Percentiles rank a stretch among this genome's conserved stretches.
These are phyloP conservation scores for Bacidia gigantensis DNA, from an alignment of 495 filamentous ascomycete species.

Conservation along the genomic window DNA sequence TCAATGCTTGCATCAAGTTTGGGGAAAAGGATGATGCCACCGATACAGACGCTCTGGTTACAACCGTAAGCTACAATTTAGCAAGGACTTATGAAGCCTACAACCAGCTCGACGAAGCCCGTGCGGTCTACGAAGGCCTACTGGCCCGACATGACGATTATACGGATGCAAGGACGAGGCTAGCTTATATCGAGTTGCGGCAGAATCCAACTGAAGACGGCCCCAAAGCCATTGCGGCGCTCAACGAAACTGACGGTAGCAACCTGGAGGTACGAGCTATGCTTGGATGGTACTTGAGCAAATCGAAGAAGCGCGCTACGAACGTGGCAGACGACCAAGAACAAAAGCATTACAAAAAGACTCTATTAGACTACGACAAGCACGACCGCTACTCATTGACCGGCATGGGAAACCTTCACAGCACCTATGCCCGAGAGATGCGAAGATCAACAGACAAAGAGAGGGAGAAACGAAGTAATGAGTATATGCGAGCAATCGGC, in stretches of 20 bases:
- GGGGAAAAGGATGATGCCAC: slow-evolving; percentile 45
- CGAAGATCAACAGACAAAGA: slow-evolving; percentile 75
- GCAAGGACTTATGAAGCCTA: slow-evolving; percentile 90
- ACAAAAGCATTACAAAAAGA: slow-evolving; percentile 89
- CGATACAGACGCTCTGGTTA: slow-evolving; percentile 83
- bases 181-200: slow-evolving; percentile 82
- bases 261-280: slow-evolving; percentile 85
- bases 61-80: slow-evolving; percentile 89
- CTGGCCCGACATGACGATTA: slow-evolving; percentile 76
- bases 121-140: slow-evolving; percentile 73
- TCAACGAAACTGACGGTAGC: slow-evolving; percentile 63
- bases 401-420: slow-evolving; percentile 89
- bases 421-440: slow-evolving; percentile 84
- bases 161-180: slow-evolving; percentile 71
- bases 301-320: slow-evolving; percentile 60
- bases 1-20: slow-evolving; percentile 70
- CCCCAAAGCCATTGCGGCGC: slow-evolving; percentile 63
- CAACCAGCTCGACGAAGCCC: slow-evolving; percentile 66
- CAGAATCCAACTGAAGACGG: slow-evolving; percentile 74
- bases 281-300: slow-evolving; percentile 87
- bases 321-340: slow-evolving; percentile 84
- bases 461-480: slow-evolving; percentile 73
- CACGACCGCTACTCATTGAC: slow-evolving; percentile 90
- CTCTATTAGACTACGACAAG: slow-evolving; percentile 85
- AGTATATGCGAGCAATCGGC: slow-evolving; percentile 82